Conservation (phyloP, 2,329 filamentous ascomycete genomes). For the Apiospora hydei region DNA sequence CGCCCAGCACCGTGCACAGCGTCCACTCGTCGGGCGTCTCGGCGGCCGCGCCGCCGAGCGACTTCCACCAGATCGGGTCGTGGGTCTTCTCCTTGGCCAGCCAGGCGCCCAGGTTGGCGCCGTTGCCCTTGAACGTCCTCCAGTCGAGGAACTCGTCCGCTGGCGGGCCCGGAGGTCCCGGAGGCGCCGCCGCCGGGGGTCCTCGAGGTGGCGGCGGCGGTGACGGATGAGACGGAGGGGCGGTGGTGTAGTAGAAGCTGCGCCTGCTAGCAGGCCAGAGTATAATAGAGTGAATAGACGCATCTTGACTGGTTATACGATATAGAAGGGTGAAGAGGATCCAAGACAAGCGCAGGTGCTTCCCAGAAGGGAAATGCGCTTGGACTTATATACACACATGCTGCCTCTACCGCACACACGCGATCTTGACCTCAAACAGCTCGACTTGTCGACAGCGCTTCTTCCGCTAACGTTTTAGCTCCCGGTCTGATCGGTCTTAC, state of each 20-base stretch:
- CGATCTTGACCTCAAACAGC: not conserved
- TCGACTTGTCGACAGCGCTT: not conserved
- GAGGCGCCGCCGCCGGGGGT: not conserved
- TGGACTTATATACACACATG: not conserved
- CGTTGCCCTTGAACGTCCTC: slow-evolving; percentile 32
- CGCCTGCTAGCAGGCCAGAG: slow-evolving; percentile 3
- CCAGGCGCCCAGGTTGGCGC: slow-evolving; percentile 44
- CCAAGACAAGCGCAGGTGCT: not conserved
- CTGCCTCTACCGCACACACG: not conserved
- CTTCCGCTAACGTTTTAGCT: not conserved
- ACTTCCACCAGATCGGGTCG: slow-evolving; percentile 40
- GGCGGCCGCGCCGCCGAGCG: slow-evolving; percentile 28
- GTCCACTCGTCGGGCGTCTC: slow-evolving; percentile 44
- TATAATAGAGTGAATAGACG: not conserved
- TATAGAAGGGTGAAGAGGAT: not conserved
- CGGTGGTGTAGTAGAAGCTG: not conserved
- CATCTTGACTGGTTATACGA: not conserved
- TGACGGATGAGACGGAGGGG: not conserved
- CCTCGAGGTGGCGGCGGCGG: not conserved
- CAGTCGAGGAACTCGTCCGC: slow-evolving; percentile 28
- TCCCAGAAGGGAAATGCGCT: not conserved
- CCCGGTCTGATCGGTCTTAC: not conserved
- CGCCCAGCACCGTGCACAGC: slow-evolving; percentile 41
- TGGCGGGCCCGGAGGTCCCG: not conserved
- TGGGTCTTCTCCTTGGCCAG: slow-evolving; percentile 40